Conservation (phyloP, 139 green algal species). For the Astrephomene gubernaculifera region DNA sequence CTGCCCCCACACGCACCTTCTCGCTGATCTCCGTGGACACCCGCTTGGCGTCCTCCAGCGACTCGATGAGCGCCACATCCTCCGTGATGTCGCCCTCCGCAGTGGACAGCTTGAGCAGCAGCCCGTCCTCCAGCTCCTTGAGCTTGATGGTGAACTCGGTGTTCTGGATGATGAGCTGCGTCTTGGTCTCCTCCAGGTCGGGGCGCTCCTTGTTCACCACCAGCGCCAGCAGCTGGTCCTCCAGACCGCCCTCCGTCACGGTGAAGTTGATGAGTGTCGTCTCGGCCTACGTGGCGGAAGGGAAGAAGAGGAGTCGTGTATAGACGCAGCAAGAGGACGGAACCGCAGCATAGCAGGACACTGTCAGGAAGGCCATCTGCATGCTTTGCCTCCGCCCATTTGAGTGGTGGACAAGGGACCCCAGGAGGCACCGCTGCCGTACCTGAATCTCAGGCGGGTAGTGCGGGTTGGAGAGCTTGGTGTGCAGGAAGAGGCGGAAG, state of each 20-base stretch:
- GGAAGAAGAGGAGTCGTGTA: background rate
- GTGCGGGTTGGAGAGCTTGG: slow-evolving; percentile 92
- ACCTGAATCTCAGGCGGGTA: slow-evolving; percentile 89
- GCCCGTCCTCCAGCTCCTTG: slow-evolving; percentile 86
- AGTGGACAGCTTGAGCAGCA: slow-evolving; percentile 87
- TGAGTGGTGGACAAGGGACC: too few relatives aligned
- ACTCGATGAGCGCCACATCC: slow-evolving; percentile 91
- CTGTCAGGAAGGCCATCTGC: too few relatives aligned
- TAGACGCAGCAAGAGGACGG: background rate
- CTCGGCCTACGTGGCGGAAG: slow-evolving; percentile 63
- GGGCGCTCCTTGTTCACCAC: slow-evolving; percentile 92
- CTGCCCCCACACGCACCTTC: slow-evolving; percentile 58
- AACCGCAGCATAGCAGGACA: too few relatives aligned
- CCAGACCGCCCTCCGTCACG: slow-evolving; percentile 83
- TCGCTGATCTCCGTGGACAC: slow-evolving; percentile 86
- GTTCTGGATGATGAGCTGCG: slow-evolving; percentile 89
- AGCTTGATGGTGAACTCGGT: slow-evolving; percentile 94
- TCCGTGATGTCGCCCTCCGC: slow-evolving; percentile 94
- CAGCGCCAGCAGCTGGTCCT: slow-evolving; percentile 90
- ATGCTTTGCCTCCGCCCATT: too few relatives aligned
- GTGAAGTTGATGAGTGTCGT: slow-evolving; percentile 93
- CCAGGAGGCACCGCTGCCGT: background rate
- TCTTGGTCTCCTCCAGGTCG: slow-evolving; percentile 92
- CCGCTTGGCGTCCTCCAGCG: slow-evolving; percentile 86
- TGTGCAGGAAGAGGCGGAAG: slow-evolving; percentile 91